phyloP scores from a whole-genome alignment of 257 asterid genomes.

The Solanum virginianum region DNA sequence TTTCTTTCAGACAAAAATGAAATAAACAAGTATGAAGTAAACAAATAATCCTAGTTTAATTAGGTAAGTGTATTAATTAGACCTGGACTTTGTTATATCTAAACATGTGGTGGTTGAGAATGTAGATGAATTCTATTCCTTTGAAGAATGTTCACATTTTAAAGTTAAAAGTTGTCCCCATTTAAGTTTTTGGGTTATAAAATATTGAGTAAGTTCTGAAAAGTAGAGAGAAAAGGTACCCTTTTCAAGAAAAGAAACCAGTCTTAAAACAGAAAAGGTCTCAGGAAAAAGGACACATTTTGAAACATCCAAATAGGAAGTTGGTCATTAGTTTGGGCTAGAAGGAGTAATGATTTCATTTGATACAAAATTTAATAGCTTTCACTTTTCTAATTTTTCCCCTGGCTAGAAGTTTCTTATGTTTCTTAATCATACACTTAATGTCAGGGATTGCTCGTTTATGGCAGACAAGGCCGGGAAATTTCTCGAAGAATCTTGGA shows the following conservation, averaged over 20 bases:
- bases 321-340: background rate
- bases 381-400: background rate
- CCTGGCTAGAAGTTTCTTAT: background rate
- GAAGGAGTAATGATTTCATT: background rate
- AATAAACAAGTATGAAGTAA: background rate
- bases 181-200: background rate
- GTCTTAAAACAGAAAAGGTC: background rate
- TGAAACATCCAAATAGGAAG: background rate
- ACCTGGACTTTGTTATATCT: background rate
- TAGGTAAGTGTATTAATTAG: background rate
- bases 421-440: background rate
- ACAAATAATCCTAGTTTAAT: background rate
- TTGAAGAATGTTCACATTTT: background rate
- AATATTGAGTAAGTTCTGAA: background rate
- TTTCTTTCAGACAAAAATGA: background rate
- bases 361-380: background rate
- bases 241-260: background rate
- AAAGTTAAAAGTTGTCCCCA: background rate
- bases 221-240: background rate
- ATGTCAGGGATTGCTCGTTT: slow-evolving; percentile 89
- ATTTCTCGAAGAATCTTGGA: slow-evolving; percentile 75
- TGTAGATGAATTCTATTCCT: background rate
- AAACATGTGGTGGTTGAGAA: background rate
- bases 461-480: slow-evolving; percentile 92
- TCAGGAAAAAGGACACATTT: background rate